Evolutionary conservation across 1,284 basidiomycete genomes (phyloP), one percentile per base, ranked within the genome.

Genomic region (Microbotryum violaceum): DNA sequence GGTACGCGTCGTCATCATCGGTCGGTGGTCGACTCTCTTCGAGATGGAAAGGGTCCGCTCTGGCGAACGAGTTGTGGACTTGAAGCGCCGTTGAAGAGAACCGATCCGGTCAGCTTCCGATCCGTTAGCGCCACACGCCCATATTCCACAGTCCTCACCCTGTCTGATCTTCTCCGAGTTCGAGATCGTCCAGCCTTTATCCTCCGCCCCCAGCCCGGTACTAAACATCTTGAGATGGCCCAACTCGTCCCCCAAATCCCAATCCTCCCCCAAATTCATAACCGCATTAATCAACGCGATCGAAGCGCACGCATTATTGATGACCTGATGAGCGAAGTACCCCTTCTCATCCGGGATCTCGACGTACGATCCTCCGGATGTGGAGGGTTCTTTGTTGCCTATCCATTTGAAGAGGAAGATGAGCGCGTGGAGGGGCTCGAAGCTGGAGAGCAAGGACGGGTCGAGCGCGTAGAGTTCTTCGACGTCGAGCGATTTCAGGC

Each of bases 341-440:
- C 61, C 57, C 4, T 48, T 48, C 1, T 12, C 47, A 0, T 47
- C 52, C 2, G 69, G 65, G 18, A 63, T 60, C n/a, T 58, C 51
- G 55, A 62, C 57, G 21, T 51, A 37, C 20, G 59, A 64, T 37
- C 67, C 63, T 81, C 78, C 60, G 78, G 69, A 47, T 76, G 76
- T 51, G 74, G 74, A 29, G 78, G 76, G 9, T 67, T 73, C 70
- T 6, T 55, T 27, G 5, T 46, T 33, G 2, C 45, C 52, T 44
- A 64, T 50, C 74, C 89, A 94, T 80, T 94, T 94, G 81, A 96
- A 96, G 58, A 96, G 81, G 75, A 96, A 94, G 68, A 94, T 87
- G 50, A 94, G 80, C 1, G 91, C 90, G 67, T 88, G 86, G 6
- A 94, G 78, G 49, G 91, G 91, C 71, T 88, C 82, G 25, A 93